A percentile compares a stretch with the other conserved stretches of the same genome.
phyloP scores from a whole-genome alignment of 306 rosid species.

The Mimosa pudica region DNA sequence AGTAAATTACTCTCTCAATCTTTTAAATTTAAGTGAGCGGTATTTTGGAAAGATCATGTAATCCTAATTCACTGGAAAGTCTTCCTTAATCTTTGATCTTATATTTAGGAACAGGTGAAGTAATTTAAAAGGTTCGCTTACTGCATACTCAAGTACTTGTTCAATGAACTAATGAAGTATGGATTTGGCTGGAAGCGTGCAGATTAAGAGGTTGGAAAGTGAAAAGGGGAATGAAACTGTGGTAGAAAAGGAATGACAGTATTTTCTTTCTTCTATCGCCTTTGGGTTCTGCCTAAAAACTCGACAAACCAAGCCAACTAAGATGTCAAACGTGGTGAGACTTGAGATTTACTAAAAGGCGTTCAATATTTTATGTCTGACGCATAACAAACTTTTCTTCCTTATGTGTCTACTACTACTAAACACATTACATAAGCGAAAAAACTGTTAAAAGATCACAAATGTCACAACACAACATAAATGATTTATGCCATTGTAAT shows the following conservation, averaged over 20 bases:
- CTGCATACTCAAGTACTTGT: too few species aligned
- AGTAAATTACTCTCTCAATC: too few species aligned
- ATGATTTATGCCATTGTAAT: slow-evolving; percentile 31
- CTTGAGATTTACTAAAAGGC: not conserved
- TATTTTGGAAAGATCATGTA: too few species aligned
- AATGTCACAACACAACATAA: slow-evolving; percentile 44
- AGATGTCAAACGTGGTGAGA: not conserved
- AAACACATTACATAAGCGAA: slow-evolving; percentile 25
- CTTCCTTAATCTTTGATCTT: too few species aligned
- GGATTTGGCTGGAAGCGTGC: not conserved
- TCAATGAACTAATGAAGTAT: not conserved
- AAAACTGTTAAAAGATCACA: slow-evolving; percentile 30
- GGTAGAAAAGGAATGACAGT: not conserved
- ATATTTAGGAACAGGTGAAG: too few species aligned
- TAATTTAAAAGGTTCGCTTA: too few species aligned
- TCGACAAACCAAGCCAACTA: not conserved
- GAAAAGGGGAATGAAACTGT: not conserved
- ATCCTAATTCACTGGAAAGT: too few species aligned
- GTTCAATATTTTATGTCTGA: too few species aligned
- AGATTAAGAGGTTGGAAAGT: not conserved
- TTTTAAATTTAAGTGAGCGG: too few species aligned
- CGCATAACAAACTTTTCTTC: not conserved
- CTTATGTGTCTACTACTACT: slow-evolving; percentile 37
- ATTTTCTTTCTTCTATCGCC: not conserved
- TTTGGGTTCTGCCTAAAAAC: not conserved